A percentile compares a stretch with the other conserved stretches of the same genome.
These are phyloP conservation scores for Mortierella hygrophila DNA, from an alignment of 192 early-diverging fungal species.

Conservation along the genomic window DNA sequence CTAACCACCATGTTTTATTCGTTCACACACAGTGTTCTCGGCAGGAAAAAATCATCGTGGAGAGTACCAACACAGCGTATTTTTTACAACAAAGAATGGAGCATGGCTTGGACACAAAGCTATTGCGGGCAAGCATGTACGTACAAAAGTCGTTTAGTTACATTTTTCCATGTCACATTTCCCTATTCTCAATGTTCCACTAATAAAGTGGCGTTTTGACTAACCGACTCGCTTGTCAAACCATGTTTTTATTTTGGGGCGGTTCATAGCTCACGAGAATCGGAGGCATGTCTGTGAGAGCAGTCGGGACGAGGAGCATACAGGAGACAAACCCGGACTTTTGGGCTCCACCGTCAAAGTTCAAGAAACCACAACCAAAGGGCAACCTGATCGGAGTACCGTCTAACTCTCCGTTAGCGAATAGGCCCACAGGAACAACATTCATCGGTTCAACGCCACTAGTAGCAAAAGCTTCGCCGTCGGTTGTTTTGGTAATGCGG, in stretches of 20 bases:
- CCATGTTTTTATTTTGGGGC: background rate
- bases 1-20: background rate
- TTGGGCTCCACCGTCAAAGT: background rate
- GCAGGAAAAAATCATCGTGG: background rate
- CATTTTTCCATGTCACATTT: background rate
- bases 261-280: background rate
- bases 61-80: background rate
- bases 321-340: slow-evolving; percentile 1
- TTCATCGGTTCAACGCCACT: background rate
- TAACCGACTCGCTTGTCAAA: too few relatives aligned
- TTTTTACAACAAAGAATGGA: background rate
- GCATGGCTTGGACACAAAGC: background rate
- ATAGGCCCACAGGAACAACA: background rate
- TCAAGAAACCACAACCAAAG: slow-evolving; percentile 9
- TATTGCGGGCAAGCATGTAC: background rate
- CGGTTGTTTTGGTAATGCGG: background rate
- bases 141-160: background rate
- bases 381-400: slow-evolving; percentile 48
- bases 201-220: too few relatives aligned
- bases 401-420: slow-evolving; percentile 1
- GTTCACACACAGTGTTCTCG: background rate
- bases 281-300: background rate
- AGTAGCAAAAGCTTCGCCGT: background rate
- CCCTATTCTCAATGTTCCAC: too few relatives aligned
- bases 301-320: background rate